phyloP scores from a whole-genome alignment of 192 early-diverging fungal genomes.

The Entomortierella parvispora region DNA sequence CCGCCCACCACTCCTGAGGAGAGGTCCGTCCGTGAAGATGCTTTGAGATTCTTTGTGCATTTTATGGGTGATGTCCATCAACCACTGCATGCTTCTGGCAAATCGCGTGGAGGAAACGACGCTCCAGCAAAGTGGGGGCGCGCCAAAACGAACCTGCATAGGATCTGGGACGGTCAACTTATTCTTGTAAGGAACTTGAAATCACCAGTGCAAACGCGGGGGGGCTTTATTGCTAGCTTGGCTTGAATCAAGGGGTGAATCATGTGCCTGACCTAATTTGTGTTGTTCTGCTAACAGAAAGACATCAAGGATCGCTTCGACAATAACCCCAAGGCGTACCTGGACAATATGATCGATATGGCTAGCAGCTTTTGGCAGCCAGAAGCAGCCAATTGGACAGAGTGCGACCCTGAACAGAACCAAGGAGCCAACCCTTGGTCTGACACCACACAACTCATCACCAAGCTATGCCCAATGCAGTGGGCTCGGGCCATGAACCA shows the following conservation, averaged over 20 bases:
- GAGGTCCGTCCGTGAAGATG: conserved; percentile 38
- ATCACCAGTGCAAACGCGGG: not conserved
- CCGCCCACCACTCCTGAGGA: conserved; percentile 26
- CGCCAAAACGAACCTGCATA: conserved; percentile 46
- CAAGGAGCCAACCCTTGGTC: conserved; percentile 34
- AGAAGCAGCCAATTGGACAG: conserved; percentile 38
- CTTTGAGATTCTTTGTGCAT: conserved; percentile 58
- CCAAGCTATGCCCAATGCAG: conserved; percentile 42
- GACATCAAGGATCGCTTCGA: conserved; percentile 48
- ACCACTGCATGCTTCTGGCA: conserved; percentile 54
- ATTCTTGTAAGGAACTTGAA: conserved; percentile 32
- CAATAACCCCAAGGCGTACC: conserved; percentile 47
- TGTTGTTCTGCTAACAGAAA: too few relatives aligned
- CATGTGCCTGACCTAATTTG: too few relatives aligned
- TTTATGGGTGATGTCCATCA: conserved; percentile 63
- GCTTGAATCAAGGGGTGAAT: too few relatives aligned
- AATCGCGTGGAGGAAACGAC: conserved; percentile 36
- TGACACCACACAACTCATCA: conserved; percentile 9
- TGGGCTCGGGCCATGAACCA: conserved; percentile 47
- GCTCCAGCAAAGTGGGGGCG: conserved; percentile 40
- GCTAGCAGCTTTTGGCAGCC: conserved; percentile 26
- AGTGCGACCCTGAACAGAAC: conserved; percentile 32
- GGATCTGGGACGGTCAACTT: conserved; percentile 52
- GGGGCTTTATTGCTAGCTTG: not conserved
- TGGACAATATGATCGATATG: conserved; percentile 47